These are phyloP conservation scores for Trichoderma sp. DNA, from an alignment of 2,329 filamentous ascomycete species.

Conservation along the genomic window DNA sequence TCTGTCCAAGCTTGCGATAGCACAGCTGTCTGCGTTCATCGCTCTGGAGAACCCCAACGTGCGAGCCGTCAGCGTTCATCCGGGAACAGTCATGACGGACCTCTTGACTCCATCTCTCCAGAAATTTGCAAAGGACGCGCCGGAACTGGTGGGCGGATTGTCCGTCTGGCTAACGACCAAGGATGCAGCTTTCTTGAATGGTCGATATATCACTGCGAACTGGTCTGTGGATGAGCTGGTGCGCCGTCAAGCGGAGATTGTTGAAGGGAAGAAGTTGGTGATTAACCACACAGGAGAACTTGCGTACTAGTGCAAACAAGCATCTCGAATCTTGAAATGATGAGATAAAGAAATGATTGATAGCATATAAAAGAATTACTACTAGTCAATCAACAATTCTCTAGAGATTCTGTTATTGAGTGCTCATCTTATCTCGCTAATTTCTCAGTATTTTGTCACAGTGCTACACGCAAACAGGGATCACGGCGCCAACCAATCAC, in stretches of 20 bases:
- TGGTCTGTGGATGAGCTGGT: slow-evolving; percentile 19
- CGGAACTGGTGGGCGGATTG: background rate
- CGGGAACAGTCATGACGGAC: slow-evolving; percentile 4
- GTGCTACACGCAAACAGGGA: background rate
- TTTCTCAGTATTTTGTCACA: background rate
- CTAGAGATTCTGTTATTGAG: background rate
- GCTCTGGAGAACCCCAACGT: background rate
- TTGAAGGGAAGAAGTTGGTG: background rate
- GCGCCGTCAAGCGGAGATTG: background rate
- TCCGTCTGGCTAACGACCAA: slow-evolving; percentile 2
- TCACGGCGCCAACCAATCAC: background rate
- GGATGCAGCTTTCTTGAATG: background rate
- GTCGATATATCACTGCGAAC: background rate
- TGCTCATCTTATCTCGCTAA: background rate
- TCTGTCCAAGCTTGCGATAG: slow-evolving; percentile 7
- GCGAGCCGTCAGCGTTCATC: background rate
- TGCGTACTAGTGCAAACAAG: background rate
- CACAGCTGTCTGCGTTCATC: background rate
- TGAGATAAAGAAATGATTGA: background rate
- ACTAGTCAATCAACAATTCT: background rate
- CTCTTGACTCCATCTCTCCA: background rate
- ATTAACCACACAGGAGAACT: background rate
- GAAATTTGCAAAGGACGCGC: background rate
- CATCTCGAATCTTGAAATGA: background rate
- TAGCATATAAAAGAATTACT: background rate